These are phyloP conservation scores for Aegilops longissima DNA, from an alignment of 176 grass and related monocot genomes.

Conservation along the genomic window DNA sequence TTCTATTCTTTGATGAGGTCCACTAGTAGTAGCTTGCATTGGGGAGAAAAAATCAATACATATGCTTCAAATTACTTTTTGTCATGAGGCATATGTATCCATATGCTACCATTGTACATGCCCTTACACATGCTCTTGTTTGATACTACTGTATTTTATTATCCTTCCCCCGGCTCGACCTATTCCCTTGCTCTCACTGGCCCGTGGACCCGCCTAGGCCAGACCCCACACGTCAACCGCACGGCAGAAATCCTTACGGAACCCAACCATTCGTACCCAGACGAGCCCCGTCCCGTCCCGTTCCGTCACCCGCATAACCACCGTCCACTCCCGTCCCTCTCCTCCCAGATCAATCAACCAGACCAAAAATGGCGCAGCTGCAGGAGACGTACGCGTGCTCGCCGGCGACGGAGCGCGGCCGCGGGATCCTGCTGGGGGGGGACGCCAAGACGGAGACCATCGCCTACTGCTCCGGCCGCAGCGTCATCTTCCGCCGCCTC, in stretches of 20 bases:
- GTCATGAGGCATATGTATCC: too few species aligned
- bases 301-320: conserved; percentile 8
- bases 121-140: too few species aligned
- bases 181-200: background rate
- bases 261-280: background rate
- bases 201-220: background rate
- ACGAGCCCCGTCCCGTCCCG: background rate
- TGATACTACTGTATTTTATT: too few species aligned
- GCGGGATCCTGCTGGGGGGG: conserved; percentile 78
- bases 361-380: conserved; percentile 58
- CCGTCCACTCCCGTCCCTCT: background rate
- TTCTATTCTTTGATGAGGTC: too few species aligned
- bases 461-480: conserved; percentile 77
- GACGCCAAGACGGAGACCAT: conserved; percentile 70
- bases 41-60: too few species aligned
- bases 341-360: conserved; percentile 5
- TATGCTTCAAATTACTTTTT: too few species aligned
- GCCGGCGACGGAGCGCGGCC: conserved; percentile 90
- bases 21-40: too few species aligned
- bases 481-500: conserved; percentile 86
- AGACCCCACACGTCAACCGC: background rate
- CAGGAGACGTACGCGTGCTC: conserved; percentile 93
- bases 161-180: too few species aligned
- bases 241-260: background rate
- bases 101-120: too few species aligned